Percentiles rank a stretch among this genome's conserved stretches.
phyloP scores from a whole-genome alignment of 2,329 filamentous ascomycete species.

The Zasmidium citrigriseum region DNA sequence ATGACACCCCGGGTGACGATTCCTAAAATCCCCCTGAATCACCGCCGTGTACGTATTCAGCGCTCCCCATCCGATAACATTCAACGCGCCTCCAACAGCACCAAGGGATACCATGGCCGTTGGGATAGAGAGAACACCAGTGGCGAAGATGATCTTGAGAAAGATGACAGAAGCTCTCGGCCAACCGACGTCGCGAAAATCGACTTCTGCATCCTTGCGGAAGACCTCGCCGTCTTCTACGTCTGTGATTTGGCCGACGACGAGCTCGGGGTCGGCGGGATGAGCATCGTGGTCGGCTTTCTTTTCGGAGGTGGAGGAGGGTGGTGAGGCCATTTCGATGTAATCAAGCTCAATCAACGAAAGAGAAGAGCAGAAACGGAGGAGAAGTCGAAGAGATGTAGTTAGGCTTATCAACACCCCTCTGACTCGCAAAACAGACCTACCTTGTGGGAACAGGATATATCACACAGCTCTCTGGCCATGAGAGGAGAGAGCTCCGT shows the following conservation, averaged over 20 bases:
- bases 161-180: constrained; percentile 55
- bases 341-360: background rate
- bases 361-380: background rate
- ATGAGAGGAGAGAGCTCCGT: background rate
- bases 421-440: background rate
- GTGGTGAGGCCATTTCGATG: constrained; percentile 1
- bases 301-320: constrained; percentile 14
- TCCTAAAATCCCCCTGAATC: constrained; percentile 47
- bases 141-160: constrained; percentile 54
- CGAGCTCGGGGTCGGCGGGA: constrained; percentile 22
- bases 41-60: constrained; percentile 54
- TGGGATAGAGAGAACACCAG: constrained; percentile 53
- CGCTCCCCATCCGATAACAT: constrained; percentile 49
- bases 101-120: constrained; percentile 51
- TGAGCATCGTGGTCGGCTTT: constrained; percentile 13
- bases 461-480: background rate
- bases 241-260: constrained; percentile 25
- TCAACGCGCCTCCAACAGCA: constrained; percentile 50
- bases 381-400: background rate
- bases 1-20: constrained; percentile 53
- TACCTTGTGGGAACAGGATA: background rate
- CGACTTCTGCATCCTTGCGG: constrained; percentile 50
- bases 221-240: constrained; percentile 52
- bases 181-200: constrained; percentile 58
- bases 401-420: background rate